Evolutionary conservation across 164 flowering plant genomes (phyloP).

Genomic region (Platanus orientalis): DNA sequence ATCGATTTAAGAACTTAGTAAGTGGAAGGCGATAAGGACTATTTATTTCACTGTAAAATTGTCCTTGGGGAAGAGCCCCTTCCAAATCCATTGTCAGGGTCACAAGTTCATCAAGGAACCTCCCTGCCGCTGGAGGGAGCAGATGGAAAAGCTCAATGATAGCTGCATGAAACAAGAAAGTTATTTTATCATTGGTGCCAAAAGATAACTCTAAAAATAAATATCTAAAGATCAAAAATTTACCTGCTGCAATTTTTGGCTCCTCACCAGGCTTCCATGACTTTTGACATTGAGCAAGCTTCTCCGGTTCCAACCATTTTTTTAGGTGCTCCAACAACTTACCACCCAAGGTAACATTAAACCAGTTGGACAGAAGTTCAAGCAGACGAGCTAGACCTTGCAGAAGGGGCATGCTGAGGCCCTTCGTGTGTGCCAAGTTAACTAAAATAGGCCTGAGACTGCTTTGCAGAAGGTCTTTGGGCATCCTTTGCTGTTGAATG

Average conservation of each 20-base stretch:
- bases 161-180: conserved; percentile 53
- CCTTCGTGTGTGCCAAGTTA: conserved; percentile 93
- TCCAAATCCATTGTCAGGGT: conserved; percentile 90
- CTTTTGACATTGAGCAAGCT: conserved; percentile 90
- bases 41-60: conserved; percentile 91
- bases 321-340: conserved; percentile 94
- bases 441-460: conserved; percentile 97
- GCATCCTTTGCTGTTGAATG: conserved; percentile 93
- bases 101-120: conserved; percentile 94
- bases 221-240: conserved; percentile 4
- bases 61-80: conserved; percentile 87
- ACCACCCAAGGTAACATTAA: conserved; percentile 92
- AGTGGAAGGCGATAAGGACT: conserved; percentile 99
- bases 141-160: conserved; percentile 98
- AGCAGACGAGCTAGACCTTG: conserved; percentile 96
- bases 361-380: conserved; percentile 94
- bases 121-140: conserved; percentile 93
- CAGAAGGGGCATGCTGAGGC: conserved; percentile 96
- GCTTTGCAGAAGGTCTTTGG: conserved; percentile 94
- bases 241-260: conserved; percentile 99
- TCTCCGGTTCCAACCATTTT: conserved; percentile 99
- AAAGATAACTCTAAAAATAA: not conserved
- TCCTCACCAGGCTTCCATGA: conserved; percentile 99
- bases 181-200: conserved; percentile 1
- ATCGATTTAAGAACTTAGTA: conserved; percentile 84